A percentile compares a stretch with the other conserved stretches of the same genome.
Evolutionary conservation across 2,329 filamentous ascomycete genomes (phyloP).

Genomic region (Microsporum ferrugineum): DNA sequence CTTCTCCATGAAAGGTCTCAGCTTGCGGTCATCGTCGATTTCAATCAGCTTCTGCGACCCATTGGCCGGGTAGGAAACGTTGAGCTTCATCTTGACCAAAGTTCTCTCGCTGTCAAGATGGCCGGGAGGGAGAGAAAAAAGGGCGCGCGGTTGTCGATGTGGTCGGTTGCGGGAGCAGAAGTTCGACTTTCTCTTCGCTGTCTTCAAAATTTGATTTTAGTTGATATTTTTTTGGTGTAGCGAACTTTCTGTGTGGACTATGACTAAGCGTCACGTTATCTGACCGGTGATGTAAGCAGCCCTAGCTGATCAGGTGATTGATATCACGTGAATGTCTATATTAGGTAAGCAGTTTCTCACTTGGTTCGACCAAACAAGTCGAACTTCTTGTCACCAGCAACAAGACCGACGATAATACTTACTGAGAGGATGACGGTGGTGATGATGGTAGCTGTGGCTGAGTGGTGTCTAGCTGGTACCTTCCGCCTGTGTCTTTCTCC

Average conservation of each 20-base stretch:
- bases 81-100: slow-evolving; percentile 60
- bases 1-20: slow-evolving; percentile 98
- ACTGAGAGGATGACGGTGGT: too few relatives aligned
- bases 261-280: slow-evolving; percentile 22
- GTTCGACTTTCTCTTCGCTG: slow-evolving; percentile 8
- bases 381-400: neutral
- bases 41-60: slow-evolving; percentile 99
- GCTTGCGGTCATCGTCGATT: slow-evolving; percentile 98
- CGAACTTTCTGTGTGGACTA: slow-evolving; percentile 27
- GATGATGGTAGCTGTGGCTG: too few relatives aligned
- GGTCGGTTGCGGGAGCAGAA: slow-evolving; percentile 9
- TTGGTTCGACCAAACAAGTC: neutral
- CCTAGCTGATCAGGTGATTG: slow-evolving; percentile 6
- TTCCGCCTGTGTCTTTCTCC: too few relatives aligned
- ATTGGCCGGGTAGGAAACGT: slow-evolving; percentile 89
- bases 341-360: neutral
- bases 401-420: neutral
- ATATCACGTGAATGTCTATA: neutral
- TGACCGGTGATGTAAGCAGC: slow-evolving; percentile 13
- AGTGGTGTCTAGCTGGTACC: too few relatives aligned
- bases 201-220: slow-evolving; percentile 15
- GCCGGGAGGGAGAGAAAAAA: slow-evolving; percentile 35
- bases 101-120: slow-evolving; percentile 38
- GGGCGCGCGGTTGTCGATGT: slow-evolving; percentile 27
- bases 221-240: slow-evolving; percentile 29